Base-by-base conservation (phyloP, 805 yeast species). In the Starmera caribaea region DNA sequence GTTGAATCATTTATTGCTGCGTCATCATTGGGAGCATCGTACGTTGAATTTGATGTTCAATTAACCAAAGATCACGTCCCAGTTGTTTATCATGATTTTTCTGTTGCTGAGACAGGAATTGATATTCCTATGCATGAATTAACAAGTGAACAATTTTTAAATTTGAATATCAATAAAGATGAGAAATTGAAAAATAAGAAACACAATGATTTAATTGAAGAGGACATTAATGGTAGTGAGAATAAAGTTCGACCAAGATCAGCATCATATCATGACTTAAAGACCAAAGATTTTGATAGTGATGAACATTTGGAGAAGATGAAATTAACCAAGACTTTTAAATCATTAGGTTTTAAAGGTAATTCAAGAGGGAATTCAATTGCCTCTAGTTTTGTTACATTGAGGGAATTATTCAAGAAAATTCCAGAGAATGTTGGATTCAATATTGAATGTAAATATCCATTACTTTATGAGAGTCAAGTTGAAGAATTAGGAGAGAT, bases 1-100 rank as follows among this genome's bases (percentile, higher is more conserved):
- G 82, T 90, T 16, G 96, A 90, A 52, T 84, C 95, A 0, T 90
- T 90, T 52, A 83, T 90, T 55, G 95, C 96, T 11, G 97, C 97
- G 0, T 95, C 97, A 0, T 87, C 95, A 3, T 66, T 90, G 47
- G 97, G 97, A 32, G 97, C 97, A 1, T 81, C 95, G 3, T 90
- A 90, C 54, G 97, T 90, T 38, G 97, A 90, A 61, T 90, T 90
- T 57, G 97, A 90, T 61, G 97, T 90, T 35, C 97, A 90, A 57
- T 66, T 90, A 49, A 90, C 97, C 13, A 87, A 88, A 55, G 97
- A 90, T 58, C 69, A 69, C 47, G 79, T 86, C 10, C 97, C 97
- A 3, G 97, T 90, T 7, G 83, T 90, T 26, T 90, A 90, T 54
- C 97, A 90, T 59, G 97, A 90, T 57, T 90, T 90, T 55, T 58